A percentile compares a stretch with the other conserved stretches of the same genome.
These are phyloP conservation scores for Fusarium newnesense DNA, from an alignment of 2,329 filamentous ascomycete species.

Conservation along the genomic window DNA sequence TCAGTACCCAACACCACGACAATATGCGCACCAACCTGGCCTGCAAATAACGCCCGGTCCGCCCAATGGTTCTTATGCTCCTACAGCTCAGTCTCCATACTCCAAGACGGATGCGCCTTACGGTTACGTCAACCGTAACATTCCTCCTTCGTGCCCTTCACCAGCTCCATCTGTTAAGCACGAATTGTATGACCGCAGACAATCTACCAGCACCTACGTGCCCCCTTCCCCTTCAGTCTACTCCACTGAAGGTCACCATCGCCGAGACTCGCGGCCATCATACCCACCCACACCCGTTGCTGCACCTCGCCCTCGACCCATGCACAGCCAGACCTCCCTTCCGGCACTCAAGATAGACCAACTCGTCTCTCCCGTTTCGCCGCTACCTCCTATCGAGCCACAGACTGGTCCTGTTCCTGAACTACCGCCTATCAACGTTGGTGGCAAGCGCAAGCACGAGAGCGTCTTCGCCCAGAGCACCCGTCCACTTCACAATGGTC, in stretches of 20 bases:
- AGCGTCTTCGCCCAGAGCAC: conserved; percentile 47
- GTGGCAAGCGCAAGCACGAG: conserved; percentile 53
- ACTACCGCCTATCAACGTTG: conserved; percentile 42
- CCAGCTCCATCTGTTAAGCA: conserved; percentile 46
- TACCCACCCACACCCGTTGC: conserved; percentile 44
- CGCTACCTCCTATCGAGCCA: conserved; percentile 50
- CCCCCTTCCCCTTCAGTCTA: conserved; percentile 53
- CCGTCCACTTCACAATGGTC: conserved; percentile 50
- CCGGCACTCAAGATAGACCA: conserved; percentile 51
- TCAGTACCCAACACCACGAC: conserved; percentile 50
- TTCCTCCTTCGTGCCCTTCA: conserved; percentile 47
- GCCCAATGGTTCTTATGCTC: conserved; percentile 48
- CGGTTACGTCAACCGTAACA: conserved; percentile 43
- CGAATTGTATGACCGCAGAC: conserved; percentile 52
- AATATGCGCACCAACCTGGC: conserved; percentile 52
- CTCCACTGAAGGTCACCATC: conserved; percentile 44
- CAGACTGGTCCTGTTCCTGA: conserved; percentile 46
- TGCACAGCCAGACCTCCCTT: conserved; percentile 42
- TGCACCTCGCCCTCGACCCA: conserved; percentile 40
- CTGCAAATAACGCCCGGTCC: conserved; percentile 50
- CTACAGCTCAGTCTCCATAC: conserved; percentile 55
- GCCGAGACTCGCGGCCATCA: conserved; percentile 46
- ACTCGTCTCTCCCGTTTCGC: conserved; percentile 46
- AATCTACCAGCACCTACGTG: conserved; percentile 48
- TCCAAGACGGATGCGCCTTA: conserved; percentile 54